phyloP scores from a whole-genome alignment of 257 asterid species.

The Striga asiatica region DNA sequence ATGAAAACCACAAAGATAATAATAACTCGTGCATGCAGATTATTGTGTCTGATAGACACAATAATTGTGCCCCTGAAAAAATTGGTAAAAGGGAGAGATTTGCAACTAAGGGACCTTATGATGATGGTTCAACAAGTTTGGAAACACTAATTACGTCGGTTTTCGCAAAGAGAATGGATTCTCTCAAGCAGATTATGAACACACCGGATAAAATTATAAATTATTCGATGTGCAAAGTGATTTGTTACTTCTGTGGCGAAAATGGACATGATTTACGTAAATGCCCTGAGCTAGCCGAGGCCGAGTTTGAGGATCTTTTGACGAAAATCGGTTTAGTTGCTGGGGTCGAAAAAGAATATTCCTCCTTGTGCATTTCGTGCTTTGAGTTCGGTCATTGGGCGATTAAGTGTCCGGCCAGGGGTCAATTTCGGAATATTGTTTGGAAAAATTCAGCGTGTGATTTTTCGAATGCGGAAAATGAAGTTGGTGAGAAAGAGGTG shows the following conservation, averaged over 20 bases:
- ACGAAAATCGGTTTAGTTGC: constrained; percentile 25
- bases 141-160: neutral
- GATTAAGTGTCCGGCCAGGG: constrained; percentile 33
- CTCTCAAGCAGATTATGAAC: constrained; percentile 33
- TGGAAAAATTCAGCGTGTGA: constrained; percentile 3
- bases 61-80: no score
- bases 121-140: neutral
- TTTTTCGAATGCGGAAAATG: constrained; percentile 8
- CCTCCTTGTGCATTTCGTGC: constrained; percentile 49
- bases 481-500: constrained; percentile 18
- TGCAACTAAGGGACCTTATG: no score
- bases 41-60: constrained; percentile 49
- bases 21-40: constrained; percentile 52
- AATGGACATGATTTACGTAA: constrained; percentile 38
- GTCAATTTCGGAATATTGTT: constrained; percentile 16
- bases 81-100: no score
- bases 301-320: constrained; percentile 40
- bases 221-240: constrained; percentile 12
- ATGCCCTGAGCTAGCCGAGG: constrained; percentile 33
- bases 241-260: constrained; percentile 52
- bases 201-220: constrained; percentile 19
- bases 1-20: no score
- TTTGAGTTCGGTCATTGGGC: constrained; percentile 66
- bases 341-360: constrained; percentile 21
- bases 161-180: constrained; percentile 61